phyloP scores from a whole-genome alignment of 1,284 basidiomycete genomes.

The Ceratobasidium sp. region DNA sequence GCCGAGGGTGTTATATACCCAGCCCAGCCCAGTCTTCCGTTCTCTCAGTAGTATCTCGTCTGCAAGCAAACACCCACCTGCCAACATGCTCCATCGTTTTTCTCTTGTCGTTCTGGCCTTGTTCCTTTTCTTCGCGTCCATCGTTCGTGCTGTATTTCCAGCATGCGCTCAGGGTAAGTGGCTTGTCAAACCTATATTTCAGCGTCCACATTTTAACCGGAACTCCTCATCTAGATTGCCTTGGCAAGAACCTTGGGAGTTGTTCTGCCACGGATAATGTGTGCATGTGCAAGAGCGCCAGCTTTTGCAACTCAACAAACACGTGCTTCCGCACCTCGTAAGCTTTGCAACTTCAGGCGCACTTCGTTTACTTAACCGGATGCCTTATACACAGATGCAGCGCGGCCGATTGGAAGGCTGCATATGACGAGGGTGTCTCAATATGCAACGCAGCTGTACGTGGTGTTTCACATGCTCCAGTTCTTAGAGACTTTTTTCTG shows the following conservation, averaged over 20 bases:
- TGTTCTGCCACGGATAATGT: slow-evolving; percentile 43
- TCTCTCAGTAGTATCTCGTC: too few relatives aligned
- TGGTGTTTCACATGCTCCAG: too few relatives aligned
- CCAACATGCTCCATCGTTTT: slow-evolving; percentile 23
- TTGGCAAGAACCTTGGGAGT: slow-evolving; percentile 25
- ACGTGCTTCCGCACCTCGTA: slow-evolving; percentile 39
- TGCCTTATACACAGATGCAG: too few relatives aligned
- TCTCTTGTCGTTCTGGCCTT: neutral
- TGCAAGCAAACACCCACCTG: too few relatives aligned
- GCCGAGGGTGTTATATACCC: too few relatives aligned
- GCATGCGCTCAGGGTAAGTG: slow-evolving; percentile 33
- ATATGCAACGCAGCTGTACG: neutral
- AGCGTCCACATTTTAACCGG: neutral
- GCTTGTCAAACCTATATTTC: neutral
- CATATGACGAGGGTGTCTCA: slow-evolving; percentile 1
- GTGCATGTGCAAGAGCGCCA: slow-evolving; percentile 47
- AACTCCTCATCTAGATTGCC: neutral
- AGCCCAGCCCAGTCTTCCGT: too few relatives aligned
- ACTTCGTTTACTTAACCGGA: neutral
- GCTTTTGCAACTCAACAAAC: slow-evolving; percentile 45
- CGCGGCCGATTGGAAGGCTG: slow-evolving; percentile 24
- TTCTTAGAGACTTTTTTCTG: too few relatives aligned
- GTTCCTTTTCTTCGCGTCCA: neutral
- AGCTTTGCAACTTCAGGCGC: neutral
- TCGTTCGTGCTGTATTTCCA: slow-evolving; percentile 18